Conservation (phyloP, 148 eudicot species). For the Fagopyrum esculentum region DNA sequence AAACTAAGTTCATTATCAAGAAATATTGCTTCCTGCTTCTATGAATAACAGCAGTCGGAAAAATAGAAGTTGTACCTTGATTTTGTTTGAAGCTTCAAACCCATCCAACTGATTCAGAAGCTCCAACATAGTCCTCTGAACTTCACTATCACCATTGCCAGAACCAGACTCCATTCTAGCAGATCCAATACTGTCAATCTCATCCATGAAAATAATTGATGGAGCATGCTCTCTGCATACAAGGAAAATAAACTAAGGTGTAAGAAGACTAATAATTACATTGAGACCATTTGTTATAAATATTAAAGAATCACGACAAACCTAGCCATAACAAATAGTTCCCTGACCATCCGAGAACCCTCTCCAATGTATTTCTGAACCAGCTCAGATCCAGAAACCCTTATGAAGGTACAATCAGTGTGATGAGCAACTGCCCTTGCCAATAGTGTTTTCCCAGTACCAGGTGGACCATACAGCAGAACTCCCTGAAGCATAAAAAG, state of each 20-base stretch:
- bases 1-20: slow-evolving; percentile 4
- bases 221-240: slow-evolving; percentile 64
- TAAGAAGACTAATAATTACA: background rate
- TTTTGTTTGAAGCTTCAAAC: slow-evolving; percentile 67
- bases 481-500: slow-evolving; percentile 39
- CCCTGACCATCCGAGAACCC: slow-evolving; percentile 75
- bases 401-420: slow-evolving; percentile 64
- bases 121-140: slow-evolving; percentile 73
- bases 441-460: slow-evolving; percentile 59
- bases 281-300: background rate
- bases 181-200: slow-evolving; percentile 68
- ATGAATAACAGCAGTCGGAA: background rate
- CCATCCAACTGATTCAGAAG: slow-evolving; percentile 75
- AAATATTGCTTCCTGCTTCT: background rate
- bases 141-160: slow-evolving; percentile 78
- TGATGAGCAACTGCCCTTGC: slow-evolving; percentile 81
- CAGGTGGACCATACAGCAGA: slow-evolving; percentile 68
- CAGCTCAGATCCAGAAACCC: slow-evolving; percentile 72
- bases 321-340: slow-evolving; percentile 83
- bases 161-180: slow-evolving; percentile 74
- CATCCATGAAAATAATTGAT: slow-evolving; percentile 71
- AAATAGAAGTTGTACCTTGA: slow-evolving; percentile 29
- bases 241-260: slow-evolving; percentile 3
- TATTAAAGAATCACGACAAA: slow-evolving; percentile 18
- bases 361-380: slow-evolving; percentile 76